A percentile compares a stretch with the other conserved stretches of the same genome.
Evolutionary conservation across 2,329 filamentous ascomycete genomes (phyloP).

Genomic region (Alternaria sp.): DNA sequence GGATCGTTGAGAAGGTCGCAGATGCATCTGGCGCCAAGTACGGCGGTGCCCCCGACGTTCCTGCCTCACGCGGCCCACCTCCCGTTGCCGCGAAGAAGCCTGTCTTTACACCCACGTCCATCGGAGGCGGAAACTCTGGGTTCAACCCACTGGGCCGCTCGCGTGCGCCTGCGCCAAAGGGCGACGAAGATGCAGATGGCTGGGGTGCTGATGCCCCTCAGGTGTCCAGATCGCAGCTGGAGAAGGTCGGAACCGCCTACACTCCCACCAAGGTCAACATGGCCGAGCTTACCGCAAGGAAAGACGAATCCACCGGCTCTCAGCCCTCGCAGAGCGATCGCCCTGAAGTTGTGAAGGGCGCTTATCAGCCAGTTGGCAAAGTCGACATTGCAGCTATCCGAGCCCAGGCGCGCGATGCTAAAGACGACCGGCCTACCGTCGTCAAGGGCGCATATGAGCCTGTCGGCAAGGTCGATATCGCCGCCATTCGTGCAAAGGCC

Average conservation of each 20-base stretch:
- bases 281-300: constrained; percentile 79
- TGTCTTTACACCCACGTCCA: constrained; percentile 82
- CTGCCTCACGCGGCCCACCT: constrained; percentile 64
- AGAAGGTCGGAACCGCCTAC: constrained; percentile 93
- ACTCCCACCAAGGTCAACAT: constrained; percentile 96
- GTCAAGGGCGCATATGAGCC: constrained; percentile 96
- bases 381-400: constrained; percentile 96
- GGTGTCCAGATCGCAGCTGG: constrained; percentile 82
- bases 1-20: constrained; percentile 90
- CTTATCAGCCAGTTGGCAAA: constrained; percentile 93
- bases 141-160: constrained; percentile 77
- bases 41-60: constrained; percentile 69
- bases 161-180: constrained; percentile 61
- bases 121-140: constrained; percentile 60
- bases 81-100: constrained; percentile 87
- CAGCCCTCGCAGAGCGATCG: constrained; percentile 58
- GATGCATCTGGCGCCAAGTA: constrained; percentile 97
- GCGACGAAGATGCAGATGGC: constrained; percentile 79
- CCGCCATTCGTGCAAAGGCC: constrained; percentile 85
- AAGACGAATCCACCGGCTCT: constrained; percentile 71
- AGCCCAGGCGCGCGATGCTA: constrained; percentile 69
- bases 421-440: constrained; percentile 79
- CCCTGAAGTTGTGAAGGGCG: constrained; percentile 78
- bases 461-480: constrained; percentile 95
- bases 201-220: constrained; percentile 96